Evolutionary conservation across 805 yeast genomes (phyloP).

Genomic region (Metschnikowia drakensbergensis): DNA sequence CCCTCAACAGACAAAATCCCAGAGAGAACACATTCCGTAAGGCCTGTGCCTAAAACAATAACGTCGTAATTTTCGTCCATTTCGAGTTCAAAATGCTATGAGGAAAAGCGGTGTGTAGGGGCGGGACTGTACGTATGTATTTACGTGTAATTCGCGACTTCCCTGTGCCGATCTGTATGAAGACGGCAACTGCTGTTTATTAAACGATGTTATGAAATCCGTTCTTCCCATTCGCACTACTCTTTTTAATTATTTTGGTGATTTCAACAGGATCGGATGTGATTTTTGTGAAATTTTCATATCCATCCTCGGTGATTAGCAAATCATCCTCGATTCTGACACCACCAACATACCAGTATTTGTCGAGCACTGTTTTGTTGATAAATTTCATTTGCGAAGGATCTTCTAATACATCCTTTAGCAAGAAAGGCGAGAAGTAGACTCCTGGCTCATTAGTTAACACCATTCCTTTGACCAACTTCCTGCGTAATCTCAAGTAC

Average conservation of each 20-base stretch:
- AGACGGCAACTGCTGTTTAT: neutral
- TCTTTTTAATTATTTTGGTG: slow-evolving; percentile 67
- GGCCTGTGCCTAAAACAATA: slow-evolving; percentile 91
- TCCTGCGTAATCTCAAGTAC: slow-evolving; percentile 78
- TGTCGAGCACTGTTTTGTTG: slow-evolving; percentile 60
- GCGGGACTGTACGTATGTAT: neutral
- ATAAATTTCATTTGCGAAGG: slow-evolving; percentile 54
- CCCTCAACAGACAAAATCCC: slow-evolving; percentile 97
- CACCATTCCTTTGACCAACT: slow-evolving; percentile 71
- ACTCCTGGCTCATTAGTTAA: slow-evolving; percentile 94
- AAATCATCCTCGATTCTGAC: slow-evolving; percentile 95
- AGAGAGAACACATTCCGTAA: slow-evolving; percentile 92
- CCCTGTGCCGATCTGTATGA: neutral
- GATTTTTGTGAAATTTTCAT: slow-evolving; percentile 74
- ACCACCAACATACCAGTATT: slow-evolving; percentile 90
- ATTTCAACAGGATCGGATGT: slow-evolving; percentile 86
- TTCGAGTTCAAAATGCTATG: neutral
- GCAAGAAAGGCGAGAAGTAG: slow-evolving; percentile 80
- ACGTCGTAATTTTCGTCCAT: slow-evolving; percentile 98
- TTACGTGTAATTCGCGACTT: slow-evolving; percentile 5
- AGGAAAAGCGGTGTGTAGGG: neutral
- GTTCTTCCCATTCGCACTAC: slow-evolving; percentile 55
- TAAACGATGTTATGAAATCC: slow-evolving; percentile 57
- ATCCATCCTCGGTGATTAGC: slow-evolving; percentile 70
- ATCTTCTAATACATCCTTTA: slow-evolving; percentile 56